Base-by-base conservation (phyloP, 2,329 filamentous ascomycete species). In the Aspergillus felis region DNA sequence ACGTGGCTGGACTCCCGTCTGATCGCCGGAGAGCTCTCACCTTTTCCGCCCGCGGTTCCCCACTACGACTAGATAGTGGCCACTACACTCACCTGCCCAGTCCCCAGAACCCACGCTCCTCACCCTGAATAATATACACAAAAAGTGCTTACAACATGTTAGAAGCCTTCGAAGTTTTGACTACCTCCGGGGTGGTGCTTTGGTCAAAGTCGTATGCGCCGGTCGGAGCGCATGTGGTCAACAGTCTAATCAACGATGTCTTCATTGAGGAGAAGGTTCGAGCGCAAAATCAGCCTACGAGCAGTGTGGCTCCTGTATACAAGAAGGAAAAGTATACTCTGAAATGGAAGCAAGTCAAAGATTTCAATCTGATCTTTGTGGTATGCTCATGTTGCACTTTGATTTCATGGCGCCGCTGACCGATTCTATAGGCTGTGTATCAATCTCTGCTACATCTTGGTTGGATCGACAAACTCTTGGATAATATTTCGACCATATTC, bases 401-500 rank as follows among this genome's bases (percentile, higher is more conserved):
- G 54, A 57, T 55, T 28, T 53, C 38, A 29, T 32, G 50, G 35
- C 50, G n/a, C 35, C 29, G 41, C 64, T 68, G 53, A 66, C 61
- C 55, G 38, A 35, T 29, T 55, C 41, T 50, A 96, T 50, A 96
- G 92, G 94, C 93, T 63, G 94, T 99, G 63, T 99, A 99, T 75
- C 90, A 96, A 72, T 97, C 92, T 42, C 85, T 99, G 32, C 84
- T 99, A 29, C 92, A 97, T 74, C 84, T 99, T 8, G 92, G 90
- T 12, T 99, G 95, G 94, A 91, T 97, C 63, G 94, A 99, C 75
- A 92, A 94, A 74, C 87, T 99, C 50, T 86, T 99, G 64, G 93
- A 97, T 70, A 96, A 97, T 69, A 91, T 97, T 68, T 91, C 88
- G 72, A 92, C 90, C 9, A 87, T 99, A 35, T 99, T 97, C 71